Base-by-base conservation (phyloP, 768 basidiomycete species). In the Coprinopsis sp. region DNA sequence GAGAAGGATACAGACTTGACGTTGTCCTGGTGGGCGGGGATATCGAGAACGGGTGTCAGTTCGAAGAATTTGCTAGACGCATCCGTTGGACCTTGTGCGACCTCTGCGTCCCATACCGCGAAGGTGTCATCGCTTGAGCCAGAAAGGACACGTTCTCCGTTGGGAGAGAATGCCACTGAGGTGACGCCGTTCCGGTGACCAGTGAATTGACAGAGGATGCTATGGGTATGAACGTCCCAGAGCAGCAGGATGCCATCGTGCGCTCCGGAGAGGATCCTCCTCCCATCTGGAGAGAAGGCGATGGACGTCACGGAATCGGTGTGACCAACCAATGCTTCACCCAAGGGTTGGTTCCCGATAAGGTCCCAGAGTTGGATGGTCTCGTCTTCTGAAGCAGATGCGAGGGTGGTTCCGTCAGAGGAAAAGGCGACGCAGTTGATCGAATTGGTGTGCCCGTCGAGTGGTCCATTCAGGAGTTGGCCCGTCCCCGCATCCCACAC, bases 251-350 rank as follows among this genome's bases (percentile, higher is more conserved):
- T 62, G 6, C 51, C 44, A 47, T 65, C 65, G 2, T 36, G 29
- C 16, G 58, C 59, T 3, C 60, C 65, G 5, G 66, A 64, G 4
- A 54, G 55, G 33, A 65, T 37, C 13, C 30, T n/a, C 10, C 16
- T 49, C 8, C 56, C 62, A 40, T 63, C 59, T 2, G 59, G 65
- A 12, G 65, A 64, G 51, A 58, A 63, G 11, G 58, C 54, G 7
- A 51, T 46, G 19, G 46, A 51, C 14, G 43, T 44, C 25, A 48
- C 46, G 13, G 23, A 30, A 19, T 40, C 36, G 1, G 46, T 44
- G 19, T 53, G 47, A 14, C 44, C 47, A 22, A 51, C 49, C 31
- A 47, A 27, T 16, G 60, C 40, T 6, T 31, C 41, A 22, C 30
- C 33, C 5, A 37, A 33, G n/a, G 37, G 25, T 10, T 13, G 13